Evolutionary conservation across 106 monocot genomes (phyloP), one percentile per base, ranked within the genome.

Genomic region (Vanilla planifolia): DNA sequence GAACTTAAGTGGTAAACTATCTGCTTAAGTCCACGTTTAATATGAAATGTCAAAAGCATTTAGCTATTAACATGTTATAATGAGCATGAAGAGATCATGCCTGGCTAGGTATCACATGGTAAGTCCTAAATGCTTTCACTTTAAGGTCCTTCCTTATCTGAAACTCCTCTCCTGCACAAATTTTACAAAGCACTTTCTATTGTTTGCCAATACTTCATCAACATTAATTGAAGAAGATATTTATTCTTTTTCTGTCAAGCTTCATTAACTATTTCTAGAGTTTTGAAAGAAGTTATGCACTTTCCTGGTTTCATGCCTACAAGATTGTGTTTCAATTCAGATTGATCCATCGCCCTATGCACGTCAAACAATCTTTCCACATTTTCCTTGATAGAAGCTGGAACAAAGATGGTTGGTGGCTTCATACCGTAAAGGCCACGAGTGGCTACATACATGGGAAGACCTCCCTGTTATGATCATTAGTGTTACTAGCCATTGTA

Each of bases 381-480:
- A 42, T 55, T 61, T 61, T 84, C 81, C 55, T 79, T 87, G 22
- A 96, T 70, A 58, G 71, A 76, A 6, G 39, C 27, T 3, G 96
- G 91, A 39, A 96, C 80, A 57, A 96, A 96, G 19, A 96, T 88
- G 41, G 87, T 96, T 45, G 96, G 96, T 0, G 91, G 87, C 51
- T 77, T 87, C 96, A 91, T 79, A 33, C 63, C 75, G 53, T 84
- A 87, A 42, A 91, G 70, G 15, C 79, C 91, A 34, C 91, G 75
- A 3, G 87, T 96, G 17, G 96, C 96, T 57, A 91, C 91, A 72
- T 91, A 91, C 83, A 88, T 91, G 4, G 96, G 86, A 21, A 96
- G 78, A 15, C 96, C 96, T 41, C 96, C 96, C 93, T 94, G 64
- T 30, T 30, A 39, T 8, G 20, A 36, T 4, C 37, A 43, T 15